A percentile compares a stretch with the other conserved stretches of the same genome.
Evolutionary conservation across 2,329 filamentous ascomycete genomes (phyloP).

Genomic region (Fusarium graminum): DNA sequence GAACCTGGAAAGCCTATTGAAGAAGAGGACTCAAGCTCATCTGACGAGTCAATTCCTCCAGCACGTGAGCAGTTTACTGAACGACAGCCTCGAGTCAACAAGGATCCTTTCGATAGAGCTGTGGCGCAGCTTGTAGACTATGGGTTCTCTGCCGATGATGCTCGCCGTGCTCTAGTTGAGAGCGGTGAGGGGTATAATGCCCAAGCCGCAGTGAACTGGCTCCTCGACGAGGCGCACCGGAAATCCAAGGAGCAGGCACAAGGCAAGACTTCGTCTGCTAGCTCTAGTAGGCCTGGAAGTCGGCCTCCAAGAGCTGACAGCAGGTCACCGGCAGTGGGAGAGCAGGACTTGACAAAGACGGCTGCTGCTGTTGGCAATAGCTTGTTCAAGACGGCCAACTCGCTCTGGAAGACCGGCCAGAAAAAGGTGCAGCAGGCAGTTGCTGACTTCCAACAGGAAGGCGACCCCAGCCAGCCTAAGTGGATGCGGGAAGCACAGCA

Average conservation of each 20-base stretch:
- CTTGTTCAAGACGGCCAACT: constrained; percentile 93
- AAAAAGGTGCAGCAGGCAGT: constrained; percentile 95
- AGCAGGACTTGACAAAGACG: constrained; percentile 82
- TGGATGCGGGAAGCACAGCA: constrained; percentile 87
- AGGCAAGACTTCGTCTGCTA: constrained; percentile 62
- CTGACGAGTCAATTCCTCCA: constrained; percentile 56
- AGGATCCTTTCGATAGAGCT: constrained; percentile 75
- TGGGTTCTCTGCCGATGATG: constrained; percentile 89
- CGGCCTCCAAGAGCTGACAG: constrained; percentile 59
- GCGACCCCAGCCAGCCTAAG: constrained; percentile 84
- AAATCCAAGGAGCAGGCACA: constrained; percentile 81
- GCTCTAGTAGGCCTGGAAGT: constrained; percentile 45
- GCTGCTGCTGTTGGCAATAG: constrained; percentile 86
- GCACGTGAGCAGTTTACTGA: constrained; percentile 41
- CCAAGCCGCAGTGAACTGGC: constrained; percentile 87
- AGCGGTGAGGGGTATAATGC: constrained; percentile 85
- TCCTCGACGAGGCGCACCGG: constrained; percentile 90
- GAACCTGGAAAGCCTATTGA: constrained; percentile 70
- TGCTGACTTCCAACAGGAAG: constrained; percentile 81
- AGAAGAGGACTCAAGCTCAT: constrained; percentile 61
- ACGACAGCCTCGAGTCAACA: constrained; percentile 45
- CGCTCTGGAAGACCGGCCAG: constrained; percentile 92
- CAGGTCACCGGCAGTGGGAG: constrained; percentile 66
- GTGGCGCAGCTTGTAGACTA: constrained; percentile 94
- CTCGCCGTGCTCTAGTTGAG: constrained; percentile 81